phyloP scores from a whole-genome alignment of 2,329 filamentous ascomycete species.

The Sarocladiaceae sp. region DNA sequence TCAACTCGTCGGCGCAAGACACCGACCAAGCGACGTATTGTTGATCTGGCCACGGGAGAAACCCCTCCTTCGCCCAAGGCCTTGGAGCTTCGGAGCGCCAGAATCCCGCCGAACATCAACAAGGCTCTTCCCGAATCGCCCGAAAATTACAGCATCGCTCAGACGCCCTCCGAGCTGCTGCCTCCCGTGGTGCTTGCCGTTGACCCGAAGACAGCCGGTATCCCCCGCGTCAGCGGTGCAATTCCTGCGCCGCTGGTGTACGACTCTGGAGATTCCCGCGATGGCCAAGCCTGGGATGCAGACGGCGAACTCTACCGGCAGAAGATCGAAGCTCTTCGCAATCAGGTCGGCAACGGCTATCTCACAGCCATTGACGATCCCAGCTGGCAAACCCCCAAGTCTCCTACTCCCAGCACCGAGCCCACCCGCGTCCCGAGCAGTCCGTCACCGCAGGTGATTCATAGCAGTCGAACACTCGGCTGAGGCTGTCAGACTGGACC shows the following conservation, averaged over 20 bases:
- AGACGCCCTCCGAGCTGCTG: slow-evolving; percentile 30
- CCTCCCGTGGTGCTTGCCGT: slow-evolving; percentile 23
- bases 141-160: slow-evolving; percentile 39
- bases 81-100: slow-evolving; percentile 19
- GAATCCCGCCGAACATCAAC: slow-evolving; percentile 14
- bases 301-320: slow-evolving; percentile 76
- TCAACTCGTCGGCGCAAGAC: slow-evolving; percentile 55
- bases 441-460: slow-evolving; percentile 39
- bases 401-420: slow-evolving; percentile 19
- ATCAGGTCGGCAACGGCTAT: slow-evolving; percentile 82
- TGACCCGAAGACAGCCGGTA: slow-evolving; percentile 6
- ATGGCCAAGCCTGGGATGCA: slow-evolving; percentile 54
- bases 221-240: background rate
- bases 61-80: slow-evolving; percentile 21
- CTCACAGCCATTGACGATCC: slow-evolving; percentile 81
- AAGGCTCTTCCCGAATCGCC: slow-evolving; percentile 16
- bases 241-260: slow-evolving; percentile 1
- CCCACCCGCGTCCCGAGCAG: slow-evolving; percentile 24
- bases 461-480: slow-evolving; percentile 48
- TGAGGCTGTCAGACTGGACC: slow-evolving; percentile 10
- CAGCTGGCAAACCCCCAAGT: slow-evolving; percentile 44
- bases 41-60: slow-evolving; percentile 55
- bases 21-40: slow-evolving; percentile 53
- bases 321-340: slow-evolving; percentile 79
- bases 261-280: slow-evolving; percentile 17